Conservation (phyloP, 306 rosid species). For the Quercus parvula region DNA sequence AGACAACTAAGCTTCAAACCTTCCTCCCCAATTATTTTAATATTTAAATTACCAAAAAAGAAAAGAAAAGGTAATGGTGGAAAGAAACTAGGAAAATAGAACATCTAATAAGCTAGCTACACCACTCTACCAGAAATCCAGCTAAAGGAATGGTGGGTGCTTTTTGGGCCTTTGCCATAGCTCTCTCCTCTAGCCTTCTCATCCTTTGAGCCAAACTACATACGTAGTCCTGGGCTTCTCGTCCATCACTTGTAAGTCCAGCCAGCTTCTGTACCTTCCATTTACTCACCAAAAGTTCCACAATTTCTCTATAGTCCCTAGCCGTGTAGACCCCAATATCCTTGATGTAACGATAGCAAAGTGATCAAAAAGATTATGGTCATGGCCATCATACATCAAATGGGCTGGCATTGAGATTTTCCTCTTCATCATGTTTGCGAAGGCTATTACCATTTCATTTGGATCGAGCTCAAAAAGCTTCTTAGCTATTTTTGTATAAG, state of each 20-base stretch:
- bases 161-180: conserved; percentile 52
- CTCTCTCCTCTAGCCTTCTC: conserved; percentile 76
- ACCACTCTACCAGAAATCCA: conserved; percentile 50
- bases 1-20: no score
- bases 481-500: conserved; percentile 72
- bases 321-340: conserved; percentile 76
- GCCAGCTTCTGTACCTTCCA: conserved; percentile 64
- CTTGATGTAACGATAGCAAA: conserved; percentile 69
- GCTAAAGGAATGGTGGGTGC: conserved; percentile 38
- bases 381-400: conserved; percentile 78
- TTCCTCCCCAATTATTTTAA: no score
- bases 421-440: conserved; percentile 89
- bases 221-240: conserved; percentile 73
- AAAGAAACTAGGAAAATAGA: no score
- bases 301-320: conserved; percentile 69
- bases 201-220: conserved; percentile 66
- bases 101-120: not conserved
- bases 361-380: conserved; percentile 63
- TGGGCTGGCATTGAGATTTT: conserved; percentile 85
- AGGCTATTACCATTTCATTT: conserved; percentile 57
- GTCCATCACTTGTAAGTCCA: conserved; percentile 68
- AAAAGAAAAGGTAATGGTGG: no score
- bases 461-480: conserved; percentile 78
- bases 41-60: no score
- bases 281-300: conserved; percentile 70